Percentiles rank a stretch among this genome's conserved stretches.
These are phyloP conservation scores for Eucalyptus dawsonii DNA, from an alignment of 345 rosid species.

Conservation along the genomic window DNA sequence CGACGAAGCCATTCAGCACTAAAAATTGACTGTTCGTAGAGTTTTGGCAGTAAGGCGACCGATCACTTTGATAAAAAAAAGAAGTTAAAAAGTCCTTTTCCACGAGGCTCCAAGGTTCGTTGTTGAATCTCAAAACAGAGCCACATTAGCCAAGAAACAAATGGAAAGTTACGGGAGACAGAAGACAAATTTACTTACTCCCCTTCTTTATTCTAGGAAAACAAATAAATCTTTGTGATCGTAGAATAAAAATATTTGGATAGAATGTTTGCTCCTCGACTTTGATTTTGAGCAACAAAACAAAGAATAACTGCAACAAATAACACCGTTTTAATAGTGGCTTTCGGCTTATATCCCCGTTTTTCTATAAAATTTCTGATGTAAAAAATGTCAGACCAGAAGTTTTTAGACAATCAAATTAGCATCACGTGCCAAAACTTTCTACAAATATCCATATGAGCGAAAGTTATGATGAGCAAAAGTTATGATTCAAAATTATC, in stretches of 20 bases:
- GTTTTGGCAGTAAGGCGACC: background rate
- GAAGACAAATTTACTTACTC: accelerated
- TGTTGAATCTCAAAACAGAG: background rate
- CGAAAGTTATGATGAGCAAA: too few relatives aligned
- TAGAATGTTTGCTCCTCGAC: background rate
- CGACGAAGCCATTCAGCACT: accelerated
- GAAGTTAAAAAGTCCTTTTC: background rate
- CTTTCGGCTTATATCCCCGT: background rate
- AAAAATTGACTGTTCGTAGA: background rate
- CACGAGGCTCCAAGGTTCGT: background rate
- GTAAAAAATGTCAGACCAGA: too few relatives aligned
- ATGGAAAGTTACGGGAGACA: background rate
- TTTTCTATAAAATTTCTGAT: too few relatives aligned
- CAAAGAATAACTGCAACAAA: background rate
- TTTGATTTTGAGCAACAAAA: background rate
- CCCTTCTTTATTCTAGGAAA: background rate
- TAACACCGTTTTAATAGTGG: background rate
- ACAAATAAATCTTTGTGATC: background rate
- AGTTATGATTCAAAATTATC: too few relatives aligned
- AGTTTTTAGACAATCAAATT: too few relatives aligned
- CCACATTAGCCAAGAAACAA: background rate
- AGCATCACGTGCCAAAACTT: too few relatives aligned
- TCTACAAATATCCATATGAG: too few relatives aligned
- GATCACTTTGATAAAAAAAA: too few relatives aligned
- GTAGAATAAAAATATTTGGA: background rate